Evolutionary conservation across 495 filamentous ascomycete species (phyloP).

Genomic region (Thermochaetoides thermophila): DNA sequence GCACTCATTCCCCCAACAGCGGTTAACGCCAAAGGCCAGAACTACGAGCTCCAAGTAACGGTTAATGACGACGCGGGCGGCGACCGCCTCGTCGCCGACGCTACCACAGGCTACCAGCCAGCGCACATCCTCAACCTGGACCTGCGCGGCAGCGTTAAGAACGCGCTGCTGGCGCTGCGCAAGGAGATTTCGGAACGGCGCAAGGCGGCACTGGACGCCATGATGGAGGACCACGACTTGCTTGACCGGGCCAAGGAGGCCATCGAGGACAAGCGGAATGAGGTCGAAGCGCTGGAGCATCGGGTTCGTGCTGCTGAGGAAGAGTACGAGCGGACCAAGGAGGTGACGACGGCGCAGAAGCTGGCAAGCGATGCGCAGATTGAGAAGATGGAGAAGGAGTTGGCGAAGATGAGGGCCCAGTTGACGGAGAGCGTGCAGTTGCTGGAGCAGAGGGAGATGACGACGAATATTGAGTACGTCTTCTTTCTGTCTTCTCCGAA

Average conservation of each 20-base stretch:
- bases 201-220: constrained; percentile 64
- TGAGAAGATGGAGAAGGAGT: constrained; percentile 95
- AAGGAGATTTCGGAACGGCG: constrained; percentile 82
- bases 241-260: constrained; percentile 87
- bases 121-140: constrained; percentile 77
- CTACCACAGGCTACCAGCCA: constrained; percentile 75
- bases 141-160: constrained; percentile 65
- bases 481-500: too few relatives aligned
- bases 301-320: constrained; percentile 70
- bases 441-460: constrained; percentile 93
- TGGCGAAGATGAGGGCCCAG: constrained; percentile 76
- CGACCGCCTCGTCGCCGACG: constrained; percentile 61
- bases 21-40: constrained; percentile 64
- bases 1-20: constrained; percentile 76
- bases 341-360: constrained; percentile 74
- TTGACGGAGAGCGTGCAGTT: constrained; percentile 80
- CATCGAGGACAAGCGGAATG: constrained; percentile 81
- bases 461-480: constrained; percentile 79
- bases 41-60: constrained; percentile 67
- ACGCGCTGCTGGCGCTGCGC: constrained; percentile 56
- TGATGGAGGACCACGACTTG: constrained; percentile 80
- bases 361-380: constrained; percentile 80
- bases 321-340: constrained; percentile 87
- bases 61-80: constrained; percentile 38
- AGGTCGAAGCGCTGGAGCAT: constrained; percentile 86